These are phyloP conservation scores for Penicillium bialowiezense DNA, from an alignment of 495 filamentous ascomycete genomes.

Conservation along the genomic window DNA sequence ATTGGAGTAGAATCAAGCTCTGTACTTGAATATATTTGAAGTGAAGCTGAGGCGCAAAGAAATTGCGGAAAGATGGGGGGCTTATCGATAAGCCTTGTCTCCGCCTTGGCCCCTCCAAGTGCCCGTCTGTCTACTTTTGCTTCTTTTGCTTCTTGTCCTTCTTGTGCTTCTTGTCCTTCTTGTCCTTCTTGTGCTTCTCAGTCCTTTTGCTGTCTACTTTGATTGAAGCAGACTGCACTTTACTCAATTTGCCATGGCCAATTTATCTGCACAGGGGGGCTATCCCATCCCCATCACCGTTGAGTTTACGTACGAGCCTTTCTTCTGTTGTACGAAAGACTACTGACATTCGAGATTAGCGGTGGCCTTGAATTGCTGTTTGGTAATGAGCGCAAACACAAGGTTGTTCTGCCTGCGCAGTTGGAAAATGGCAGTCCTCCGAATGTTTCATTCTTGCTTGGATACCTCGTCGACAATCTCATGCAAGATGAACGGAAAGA, in stretches of 20 bases:
- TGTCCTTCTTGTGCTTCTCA: no score
- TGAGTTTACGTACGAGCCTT: slow-evolving; percentile 66
- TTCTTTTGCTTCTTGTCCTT: not conserved
- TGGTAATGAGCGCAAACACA: slow-evolving; percentile 70
- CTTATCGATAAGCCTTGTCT: slow-evolving; percentile 47
- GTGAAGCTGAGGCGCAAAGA: slow-evolving; percentile 17
- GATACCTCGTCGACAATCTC: slow-evolving; percentile 73
- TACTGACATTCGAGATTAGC: slow-evolving; percentile 42
- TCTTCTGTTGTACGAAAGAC: not conserved
- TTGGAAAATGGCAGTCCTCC: slow-evolving; percentile 55
- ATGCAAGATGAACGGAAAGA: slow-evolving; percentile 88
- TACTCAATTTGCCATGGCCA: slow-evolving; percentile 6
- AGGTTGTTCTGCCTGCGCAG: slow-evolving; percentile 62
- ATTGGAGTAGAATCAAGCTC: slow-evolving; percentile 21
- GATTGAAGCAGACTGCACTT: no score
- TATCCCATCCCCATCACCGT: slow-evolving; percentile 54
- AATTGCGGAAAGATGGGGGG: slow-evolving; percentile 15
- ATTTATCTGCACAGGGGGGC: slow-evolving; percentile 8
- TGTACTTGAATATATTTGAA: slow-evolving; percentile 9
- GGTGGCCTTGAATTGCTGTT: slow-evolving; percentile 97
- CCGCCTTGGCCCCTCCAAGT: slow-evolving; percentile 17
- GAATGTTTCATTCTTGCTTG: slow-evolving; percentile 74
- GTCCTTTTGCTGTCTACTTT: no score
- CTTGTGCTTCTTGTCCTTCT: not conserved
- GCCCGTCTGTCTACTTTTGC: not conserved